A percentile compares a stretch with the other conserved stretches of the same genome.
Conservation (phyloP, 1,284 basidiomycete genomes). For the Schizopora paradoxa region DNA sequence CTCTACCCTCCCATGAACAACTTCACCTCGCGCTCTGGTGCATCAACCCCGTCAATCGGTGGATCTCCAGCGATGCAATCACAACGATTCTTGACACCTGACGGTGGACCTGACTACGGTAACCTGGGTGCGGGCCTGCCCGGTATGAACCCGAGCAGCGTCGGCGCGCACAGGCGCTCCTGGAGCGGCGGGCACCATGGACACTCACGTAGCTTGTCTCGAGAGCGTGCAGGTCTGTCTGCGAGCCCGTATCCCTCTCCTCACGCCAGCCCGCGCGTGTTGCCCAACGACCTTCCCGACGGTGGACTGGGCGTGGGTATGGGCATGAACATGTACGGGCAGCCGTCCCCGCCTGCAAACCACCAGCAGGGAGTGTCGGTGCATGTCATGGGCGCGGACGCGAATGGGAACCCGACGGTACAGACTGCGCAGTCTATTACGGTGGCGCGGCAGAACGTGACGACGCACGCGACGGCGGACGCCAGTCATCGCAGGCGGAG, state of each 20-base stretch:
- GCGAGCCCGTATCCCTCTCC: conserved; percentile 55
- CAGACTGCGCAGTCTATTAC: conserved; percentile 18
- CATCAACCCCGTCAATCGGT: conserved; percentile 5
- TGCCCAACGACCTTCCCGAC: conserved; percentile 22
- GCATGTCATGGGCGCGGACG: conserved; percentile 21
- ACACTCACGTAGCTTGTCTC: conserved; percentile 28
- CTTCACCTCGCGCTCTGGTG: conserved; percentile 33
- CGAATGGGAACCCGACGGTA: conserved; percentile 16
- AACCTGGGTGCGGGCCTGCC: no score
- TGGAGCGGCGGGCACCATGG: conserved; percentile 36
- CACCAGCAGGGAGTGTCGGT: conserved; percentile 10
- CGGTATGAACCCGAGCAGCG: not conserved
- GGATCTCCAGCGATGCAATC: not conserved
- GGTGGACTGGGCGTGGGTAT: conserved; percentile 12
- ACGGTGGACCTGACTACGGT: no score
- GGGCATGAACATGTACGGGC: conserved; percentile 20
- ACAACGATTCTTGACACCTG: not conserved
- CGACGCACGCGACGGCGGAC: conserved; percentile 67
- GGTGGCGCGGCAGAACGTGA: conserved; percentile 56
- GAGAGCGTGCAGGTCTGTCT: conserved; percentile 27
- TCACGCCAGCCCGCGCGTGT: conserved; percentile 39
- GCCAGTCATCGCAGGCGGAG: conserved; percentile 68
- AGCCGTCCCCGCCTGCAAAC: conserved; percentile 7
- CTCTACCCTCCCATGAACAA: conserved; percentile 37
- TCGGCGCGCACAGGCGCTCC: conserved; percentile 41